Evolutionary conservation across 805 yeast species (phyloP).

Genomic region (Ogataea ramenticola): DNA sequence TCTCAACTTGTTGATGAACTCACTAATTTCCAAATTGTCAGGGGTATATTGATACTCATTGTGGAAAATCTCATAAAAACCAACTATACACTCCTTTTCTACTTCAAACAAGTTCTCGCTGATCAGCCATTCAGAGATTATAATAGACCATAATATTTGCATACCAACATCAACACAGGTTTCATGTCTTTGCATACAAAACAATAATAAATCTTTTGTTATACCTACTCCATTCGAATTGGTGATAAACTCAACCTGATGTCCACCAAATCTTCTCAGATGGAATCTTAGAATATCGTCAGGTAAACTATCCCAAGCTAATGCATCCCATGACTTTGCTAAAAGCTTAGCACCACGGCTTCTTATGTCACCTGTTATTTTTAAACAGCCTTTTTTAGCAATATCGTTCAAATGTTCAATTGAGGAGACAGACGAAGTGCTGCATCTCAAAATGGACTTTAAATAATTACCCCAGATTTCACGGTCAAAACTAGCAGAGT

Average conservation of each 20-base stretch:
- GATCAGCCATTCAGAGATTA: slow-evolving; percentile 57
- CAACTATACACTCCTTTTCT: slow-evolving; percentile 55
- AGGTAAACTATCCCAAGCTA: slow-evolving; percentile 56
- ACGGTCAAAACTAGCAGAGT: slow-evolving; percentile 48
- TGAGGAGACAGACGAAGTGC: slow-evolving; percentile 61
- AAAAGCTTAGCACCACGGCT: slow-evolving; percentile 49
- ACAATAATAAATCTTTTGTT: slow-evolving; percentile 55
- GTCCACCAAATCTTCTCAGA: slow-evolving; percentile 56
- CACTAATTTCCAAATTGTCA: slow-evolving; percentile 42
- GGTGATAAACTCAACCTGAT: slow-evolving; percentile 54
- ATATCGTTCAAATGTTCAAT: slow-evolving; percentile 64
- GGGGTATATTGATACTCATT: slow-evolving; percentile 49
- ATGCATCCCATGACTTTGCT: slow-evolving; percentile 61
- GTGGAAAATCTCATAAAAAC: slow-evolving; percentile 58
- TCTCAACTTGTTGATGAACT: slow-evolving; percentile 41
- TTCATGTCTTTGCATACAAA: slow-evolving; percentile 61
- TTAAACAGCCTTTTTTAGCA: slow-evolving; percentile 63
- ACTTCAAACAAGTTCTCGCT: slow-evolving; percentile 52
- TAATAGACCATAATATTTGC: slow-evolving; percentile 61
- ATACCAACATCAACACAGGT: slow-evolving; percentile 57
- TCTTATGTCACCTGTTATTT: slow-evolving; percentile 58
- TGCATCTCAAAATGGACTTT: slow-evolving; percentile 47
- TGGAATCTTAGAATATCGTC: slow-evolving; percentile 54
- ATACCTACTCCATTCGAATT: slow-evolving; percentile 48
- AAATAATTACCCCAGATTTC: slow-evolving; percentile 65